phyloP scores from a whole-genome alignment of 2,329 filamentous ascomycete species.

The Proliferodiscus dingleyae region DNA sequence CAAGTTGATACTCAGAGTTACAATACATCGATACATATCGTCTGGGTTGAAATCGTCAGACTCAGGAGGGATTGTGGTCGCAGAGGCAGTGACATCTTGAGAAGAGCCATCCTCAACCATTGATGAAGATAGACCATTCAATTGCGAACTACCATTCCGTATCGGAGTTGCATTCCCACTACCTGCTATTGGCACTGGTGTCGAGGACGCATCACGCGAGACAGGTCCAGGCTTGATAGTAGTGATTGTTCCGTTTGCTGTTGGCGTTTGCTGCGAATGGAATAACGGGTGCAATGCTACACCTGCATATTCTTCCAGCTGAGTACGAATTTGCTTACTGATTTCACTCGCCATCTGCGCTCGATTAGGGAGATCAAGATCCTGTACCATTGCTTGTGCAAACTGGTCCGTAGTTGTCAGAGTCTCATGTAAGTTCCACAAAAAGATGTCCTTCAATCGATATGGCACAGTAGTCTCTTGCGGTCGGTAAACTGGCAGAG shows the following conservation, averaged over 20 bases:
- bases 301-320: slow-evolving; percentile 92
- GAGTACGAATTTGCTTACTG: slow-evolving; percentile 88
- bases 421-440: slow-evolving; percentile 96
- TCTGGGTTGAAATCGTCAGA: slow-evolving; percentile 80
- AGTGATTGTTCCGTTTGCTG: slow-evolving; percentile 31
- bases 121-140: slow-evolving; percentile 41
- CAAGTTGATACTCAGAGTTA: slow-evolving; percentile 86
- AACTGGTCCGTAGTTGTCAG: slow-evolving; percentile 94
- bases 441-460: slow-evolving; percentile 87
- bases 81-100: slow-evolving; percentile 61
- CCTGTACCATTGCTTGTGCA: slow-evolving; percentile 82
- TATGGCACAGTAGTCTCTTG: slow-evolving; percentile 79
- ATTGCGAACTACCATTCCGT: slow-evolving; percentile 41
- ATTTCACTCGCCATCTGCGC: slow-evolving; percentile 69
- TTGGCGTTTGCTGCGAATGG: slow-evolving; percentile 48
- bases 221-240: slow-evolving; percentile 25
- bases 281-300: slow-evolving; percentile 92
- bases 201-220: slow-evolving; percentile 37
- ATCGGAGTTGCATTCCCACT: slow-evolving; percentile 55
- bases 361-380: slow-evolving; percentile 82
- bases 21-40: slow-evolving; percentile 90
- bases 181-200: slow-evolving; percentile 30
- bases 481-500: slow-evolving; percentile 70
- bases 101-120: slow-evolving; percentile 38
- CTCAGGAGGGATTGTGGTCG: slow-evolving; percentile 57